These are phyloP conservation scores for Haplographium delicatum DNA, from an alignment of 495 filamentous ascomycete genomes.

Conservation along the genomic window DNA sequence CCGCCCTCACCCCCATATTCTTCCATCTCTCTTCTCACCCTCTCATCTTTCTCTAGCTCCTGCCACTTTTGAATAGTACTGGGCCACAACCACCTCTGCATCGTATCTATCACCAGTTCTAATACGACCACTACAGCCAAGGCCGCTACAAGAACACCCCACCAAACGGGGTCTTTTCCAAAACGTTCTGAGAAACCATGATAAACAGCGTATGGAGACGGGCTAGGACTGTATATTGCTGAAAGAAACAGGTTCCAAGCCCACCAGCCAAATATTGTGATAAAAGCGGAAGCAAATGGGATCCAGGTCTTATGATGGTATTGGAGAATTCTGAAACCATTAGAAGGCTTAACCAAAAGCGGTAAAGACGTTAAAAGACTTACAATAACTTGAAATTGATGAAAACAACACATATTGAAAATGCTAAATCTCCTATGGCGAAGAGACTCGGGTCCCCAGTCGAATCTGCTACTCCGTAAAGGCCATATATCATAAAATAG, in stretches of 20 bases:
- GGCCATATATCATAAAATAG: constrained; percentile 65
- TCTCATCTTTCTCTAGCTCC: constrained; percentile 58
- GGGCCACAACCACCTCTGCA: constrained; percentile 60
- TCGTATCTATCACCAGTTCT: constrained; percentile 56
- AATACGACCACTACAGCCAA: constrained; percentile 58
- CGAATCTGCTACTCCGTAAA: constrained; percentile 59
- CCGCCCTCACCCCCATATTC: constrained; percentile 2
- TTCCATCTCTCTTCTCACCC: neutral
- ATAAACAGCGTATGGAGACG: constrained; percentile 57
- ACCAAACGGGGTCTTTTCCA: constrained; percentile 71
- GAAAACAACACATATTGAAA: constrained; percentile 66
- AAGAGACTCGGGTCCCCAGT: constrained; percentile 67
- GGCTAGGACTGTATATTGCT: constrained; percentile 49
- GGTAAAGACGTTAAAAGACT: constrained; percentile 21
- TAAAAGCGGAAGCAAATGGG: constrained; percentile 52
- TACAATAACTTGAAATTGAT: constrained; percentile 82
- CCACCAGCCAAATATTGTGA: constrained; percentile 74
- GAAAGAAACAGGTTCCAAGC: constrained; percentile 80
- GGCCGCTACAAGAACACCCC: constrained; percentile 64
- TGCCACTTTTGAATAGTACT: constrained; percentile 74
- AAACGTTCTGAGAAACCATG: constrained; percentile 62
- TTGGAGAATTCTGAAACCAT: constrained; percentile 54
- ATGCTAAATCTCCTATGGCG: constrained; percentile 72
- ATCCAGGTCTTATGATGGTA: constrained; percentile 76
- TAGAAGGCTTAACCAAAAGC: neutral